Percentiles rank a stretch among this genome's conserved stretches.
phyloP scores from a whole-genome alignment of 163 green algal genomes.

The Scenedesmus sp. region DNA sequence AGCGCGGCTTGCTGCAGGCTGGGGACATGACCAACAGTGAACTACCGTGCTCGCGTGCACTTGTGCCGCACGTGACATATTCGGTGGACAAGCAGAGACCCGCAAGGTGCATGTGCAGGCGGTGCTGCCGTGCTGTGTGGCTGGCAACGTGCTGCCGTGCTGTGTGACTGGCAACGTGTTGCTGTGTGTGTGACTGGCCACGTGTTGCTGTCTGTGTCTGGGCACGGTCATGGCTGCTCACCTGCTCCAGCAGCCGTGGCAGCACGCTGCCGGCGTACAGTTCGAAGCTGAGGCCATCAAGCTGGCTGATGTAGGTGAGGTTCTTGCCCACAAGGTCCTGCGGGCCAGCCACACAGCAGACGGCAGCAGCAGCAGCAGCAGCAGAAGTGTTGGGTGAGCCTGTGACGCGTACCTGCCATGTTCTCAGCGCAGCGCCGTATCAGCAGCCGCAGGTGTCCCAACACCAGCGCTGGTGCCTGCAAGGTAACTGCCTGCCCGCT shows the following conservation, averaged over 20 bases:
- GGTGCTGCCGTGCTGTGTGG: background rate
- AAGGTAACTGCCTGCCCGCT: background rate
- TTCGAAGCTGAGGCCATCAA: conserved; percentile 93
- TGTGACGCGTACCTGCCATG: background rate
- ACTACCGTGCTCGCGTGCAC: background rate
- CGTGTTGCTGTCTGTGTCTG: background rate
- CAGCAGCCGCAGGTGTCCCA: background rate
- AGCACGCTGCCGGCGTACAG: conserved; percentile 83
- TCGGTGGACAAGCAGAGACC: no score
- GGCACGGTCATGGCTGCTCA: background rate
- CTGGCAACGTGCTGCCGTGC: no score
- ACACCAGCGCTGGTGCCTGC: background rate
- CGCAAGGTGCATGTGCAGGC: no score
- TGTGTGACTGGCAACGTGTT: no score
- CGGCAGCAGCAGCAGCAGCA: background rate
- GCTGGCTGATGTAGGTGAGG: conserved; percentile 94
- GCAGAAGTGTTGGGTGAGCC: background rate
- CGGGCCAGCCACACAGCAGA: background rate
- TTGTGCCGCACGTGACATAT: no score
- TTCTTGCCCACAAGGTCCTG: conserved; percentile 97
- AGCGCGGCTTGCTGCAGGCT: no score
- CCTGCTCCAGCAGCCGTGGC: conserved; percentile 76
- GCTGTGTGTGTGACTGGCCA: background rate
- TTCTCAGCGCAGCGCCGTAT: background rate
- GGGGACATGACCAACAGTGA: background rate